These are phyloP conservation scores for Trametes hirsuta DNA, from an alignment of 1,284 basidiomycete species.

Conservation along the genomic window DNA sequence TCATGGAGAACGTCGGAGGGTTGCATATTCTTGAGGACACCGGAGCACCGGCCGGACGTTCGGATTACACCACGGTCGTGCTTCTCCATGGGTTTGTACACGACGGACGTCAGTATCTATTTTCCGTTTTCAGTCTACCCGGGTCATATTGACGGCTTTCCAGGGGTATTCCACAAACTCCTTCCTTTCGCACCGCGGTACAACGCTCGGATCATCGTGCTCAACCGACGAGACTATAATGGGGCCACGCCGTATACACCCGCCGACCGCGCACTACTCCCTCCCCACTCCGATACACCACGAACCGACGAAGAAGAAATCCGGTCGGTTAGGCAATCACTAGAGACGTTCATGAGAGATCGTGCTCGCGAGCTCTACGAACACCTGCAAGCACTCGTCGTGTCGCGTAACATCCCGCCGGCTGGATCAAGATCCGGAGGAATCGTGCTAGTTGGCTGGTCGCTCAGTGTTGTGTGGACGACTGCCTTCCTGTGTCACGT, in stretches of 20 bases:
- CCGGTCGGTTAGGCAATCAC: conserved; percentile 1
- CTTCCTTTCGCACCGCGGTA: background rate
- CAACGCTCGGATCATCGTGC: background rate
- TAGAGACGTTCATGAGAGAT: conserved; percentile 2
- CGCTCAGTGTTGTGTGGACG: conserved; percentile 20
- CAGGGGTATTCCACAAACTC: conserved; percentile 31
- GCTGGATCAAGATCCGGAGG: conserved; percentile 49
- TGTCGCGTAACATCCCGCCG: conserved; percentile 69
- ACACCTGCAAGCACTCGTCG: conserved; percentile 61
- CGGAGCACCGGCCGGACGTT: no score
- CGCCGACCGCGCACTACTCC: background rate
- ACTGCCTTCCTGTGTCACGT: conserved; percentile 26
- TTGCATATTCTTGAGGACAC: no score
- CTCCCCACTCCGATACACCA: background rate
- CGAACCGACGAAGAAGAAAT: conserved; percentile 18
- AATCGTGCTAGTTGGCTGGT: conserved; percentile 32
- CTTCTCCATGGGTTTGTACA: no score
- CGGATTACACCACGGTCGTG: no score
- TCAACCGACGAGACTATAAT: background rate
- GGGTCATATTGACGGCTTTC: no score
- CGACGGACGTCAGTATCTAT: no score
- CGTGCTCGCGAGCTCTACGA: conserved; percentile 29
- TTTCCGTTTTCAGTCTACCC: no score
- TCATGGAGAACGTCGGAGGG: no score
- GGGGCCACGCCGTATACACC: background rate